Evolutionary conservation across 192 early-diverging fungal species (phyloP), one percentile per base, ranked within the genome.

Genomic region (Radiomyces spectabilis): DNA sequence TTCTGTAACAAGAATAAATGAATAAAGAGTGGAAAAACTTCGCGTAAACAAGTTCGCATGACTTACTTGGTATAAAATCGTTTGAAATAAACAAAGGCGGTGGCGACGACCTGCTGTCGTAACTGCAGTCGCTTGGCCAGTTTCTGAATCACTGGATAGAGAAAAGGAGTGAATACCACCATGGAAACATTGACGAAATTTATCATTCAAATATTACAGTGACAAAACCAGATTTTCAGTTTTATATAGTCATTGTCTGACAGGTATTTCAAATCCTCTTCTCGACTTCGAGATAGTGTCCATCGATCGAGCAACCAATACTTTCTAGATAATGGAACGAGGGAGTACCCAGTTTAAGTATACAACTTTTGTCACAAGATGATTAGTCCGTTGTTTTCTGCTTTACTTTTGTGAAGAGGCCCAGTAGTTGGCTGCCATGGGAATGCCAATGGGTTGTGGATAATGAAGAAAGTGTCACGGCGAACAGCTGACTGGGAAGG

Each of bases 81-180:
- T 66, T 90, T 91, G 43, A 94, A 93, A 51, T 94, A 96, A 2
- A 91, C 83, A 31, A 82, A 61, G 2, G 89, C 90, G 8, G 92
- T 91, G 0, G 90, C 87, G 4, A 93, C 71, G 21, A 91, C 86
- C 31, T 88, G 85, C 61, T 94, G 93, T 43, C 86, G 65, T 25
- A 84, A 57, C n/a, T 81, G 74, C 12, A 93, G 43, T 34, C 75
- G 72, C 32, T 84, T 84, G 21, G 85, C 89, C 40, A 93, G 66
- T 41, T 78, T 81, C 53, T 80, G 69, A 46, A 91, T 91, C 35
- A 93, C 91, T 92, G 72, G 15, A 47, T 15, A 54, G 7, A 40
- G 24, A 16, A 22, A 13, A 33, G 49, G 34, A 29, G 40, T 49
- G 43, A 27, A 35, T 42, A 34, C 57, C 18, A 44, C 30, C 19